Base-by-base conservation (phyloP, 2,329 filamentous ascomycete genomes). In the Scedosporium minutisporum region DNA sequence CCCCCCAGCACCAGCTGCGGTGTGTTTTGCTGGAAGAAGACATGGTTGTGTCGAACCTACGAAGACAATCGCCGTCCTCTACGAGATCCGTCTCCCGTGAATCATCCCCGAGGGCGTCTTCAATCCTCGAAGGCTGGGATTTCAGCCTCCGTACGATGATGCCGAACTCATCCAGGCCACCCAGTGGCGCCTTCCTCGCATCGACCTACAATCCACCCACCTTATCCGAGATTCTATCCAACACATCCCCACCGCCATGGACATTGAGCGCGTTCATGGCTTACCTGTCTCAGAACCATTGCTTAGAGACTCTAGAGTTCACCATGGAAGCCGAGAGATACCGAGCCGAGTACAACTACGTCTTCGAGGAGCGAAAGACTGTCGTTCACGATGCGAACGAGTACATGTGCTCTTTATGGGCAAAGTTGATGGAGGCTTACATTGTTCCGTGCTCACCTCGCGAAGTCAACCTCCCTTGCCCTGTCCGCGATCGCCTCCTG, bases 211-310 rank as follows among this genome's bases (percentile, higher is more conserved):
- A 72, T 66, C 78, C 76, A 29, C 93, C 91, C 53, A 89, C 91
- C 33, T 80, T 99, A 59, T 83, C 87, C 64, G 93, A 97, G 69
- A 96, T 99, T 29, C 83, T 99, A 55, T 84, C 90, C 66, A 95
- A 97, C 76, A 85, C 84, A 55, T 90, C 95, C 42, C 87, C 90
- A 7, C 87, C 91, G 48, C 95, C 95, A 67, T 97, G 91, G 83
- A 96, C 93, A 0, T 80, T 97, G 7, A 87, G 86, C 64, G 93
- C 93, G 38, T 97, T 97, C 75, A 97, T 95, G 86, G 93, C 93
- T 63, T 97, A 96, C 71, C 82, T 97, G 3, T 97, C 93, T 1
- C 93, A 96, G 71, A 97, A 97, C 70, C 93, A 97, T 75, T 99
- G 95, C 72, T 80, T 97, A 66, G 95, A 99, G 75, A 97, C 93